Evolutionary conservation across 2,329 filamentous ascomycete genomes (phyloP), one percentile per base, ranked within the genome.

Genomic region (Lasiodiplodia hormozganensis): DNA sequence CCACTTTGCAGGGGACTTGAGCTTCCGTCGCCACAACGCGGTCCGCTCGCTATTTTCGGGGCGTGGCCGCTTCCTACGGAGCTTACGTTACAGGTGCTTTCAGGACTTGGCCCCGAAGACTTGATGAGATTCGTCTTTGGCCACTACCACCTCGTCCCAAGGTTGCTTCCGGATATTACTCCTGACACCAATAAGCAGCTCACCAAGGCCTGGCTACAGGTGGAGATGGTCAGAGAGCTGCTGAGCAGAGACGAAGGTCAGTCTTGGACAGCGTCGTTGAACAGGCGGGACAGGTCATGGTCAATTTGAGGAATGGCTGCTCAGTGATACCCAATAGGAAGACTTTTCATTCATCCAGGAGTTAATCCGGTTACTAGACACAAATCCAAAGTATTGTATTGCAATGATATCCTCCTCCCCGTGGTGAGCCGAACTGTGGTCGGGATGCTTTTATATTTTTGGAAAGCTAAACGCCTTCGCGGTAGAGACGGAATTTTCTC

Each of bases 81-180:
- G 71, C 74, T 81, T 60, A 76, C 74, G 67, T 64, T 76, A 58
- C 71, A 78, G 25, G 75, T 80, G n/a, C 75, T 81, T 67, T 65
- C 72, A 16, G 69, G 74, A 34, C 68, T 78, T 49, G 71, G 70
- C 21, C 75, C 74, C 2, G 64, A 73, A 12, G 76, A 77, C 60
- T 70, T 74, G 25, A 74, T 78, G 73, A 71, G 75, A 10, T 81
- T 80, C 67, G 77, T 76, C 11, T 69, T 70, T 18, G 43, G 51
- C 11, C 60, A 69, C 36, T 60, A 66, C 23, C 52, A 49, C 14
- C 53, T 69, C 10, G 52, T 69, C 14, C 47, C 62, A 18, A 34
- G 38, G 10, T 23, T 67, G 28, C 21, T 58, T 10, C 56, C 62
- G 8, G 36, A 57, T 2, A 40, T 69, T 21, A 57, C 65, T 7